phyloP scores from a whole-genome alignment of 2,329 filamentous ascomycete genomes.

The Pseudocercospora macadamiae region DNA sequence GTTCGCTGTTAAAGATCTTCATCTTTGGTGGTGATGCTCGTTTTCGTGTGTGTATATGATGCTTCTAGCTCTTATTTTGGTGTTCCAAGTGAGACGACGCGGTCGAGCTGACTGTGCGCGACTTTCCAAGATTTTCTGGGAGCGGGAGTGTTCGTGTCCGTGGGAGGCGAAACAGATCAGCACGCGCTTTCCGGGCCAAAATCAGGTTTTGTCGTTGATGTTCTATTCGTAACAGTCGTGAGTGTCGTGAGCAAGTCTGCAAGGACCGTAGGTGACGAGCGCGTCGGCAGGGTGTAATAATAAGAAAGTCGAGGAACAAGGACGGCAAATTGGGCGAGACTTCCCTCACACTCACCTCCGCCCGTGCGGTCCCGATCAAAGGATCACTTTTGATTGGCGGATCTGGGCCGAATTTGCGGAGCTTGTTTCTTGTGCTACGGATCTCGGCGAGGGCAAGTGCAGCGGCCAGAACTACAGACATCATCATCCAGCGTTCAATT shows the following conservation, averaged over 20 bases:
- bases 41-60: background rate
- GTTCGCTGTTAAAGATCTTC: conserved; percentile 92
- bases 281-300: background rate
- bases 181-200: background rate
- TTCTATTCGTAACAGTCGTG: background rate
- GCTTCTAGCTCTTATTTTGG: background rate
- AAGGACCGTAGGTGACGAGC: background rate
- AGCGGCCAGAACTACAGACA: no score
- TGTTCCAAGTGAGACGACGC: background rate
- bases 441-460: background rate
- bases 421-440: background rate
- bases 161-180: background rate
- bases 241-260: background rate
- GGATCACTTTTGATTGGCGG: background rate
- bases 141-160: background rate
- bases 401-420: background rate
- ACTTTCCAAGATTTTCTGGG: conserved; percentile 1
- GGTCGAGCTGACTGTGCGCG: background rate
- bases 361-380: background rate
- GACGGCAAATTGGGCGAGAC: conserved; percentile 1
- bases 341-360: background rate
- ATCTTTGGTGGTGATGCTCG: conserved; percentile 56
- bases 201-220: background rate
- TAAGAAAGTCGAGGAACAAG: background rate
- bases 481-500: no score